phyloP scores from a whole-genome alignment of 2,329 filamentous ascomycete species.

The Ascosphaera apis region DNA sequence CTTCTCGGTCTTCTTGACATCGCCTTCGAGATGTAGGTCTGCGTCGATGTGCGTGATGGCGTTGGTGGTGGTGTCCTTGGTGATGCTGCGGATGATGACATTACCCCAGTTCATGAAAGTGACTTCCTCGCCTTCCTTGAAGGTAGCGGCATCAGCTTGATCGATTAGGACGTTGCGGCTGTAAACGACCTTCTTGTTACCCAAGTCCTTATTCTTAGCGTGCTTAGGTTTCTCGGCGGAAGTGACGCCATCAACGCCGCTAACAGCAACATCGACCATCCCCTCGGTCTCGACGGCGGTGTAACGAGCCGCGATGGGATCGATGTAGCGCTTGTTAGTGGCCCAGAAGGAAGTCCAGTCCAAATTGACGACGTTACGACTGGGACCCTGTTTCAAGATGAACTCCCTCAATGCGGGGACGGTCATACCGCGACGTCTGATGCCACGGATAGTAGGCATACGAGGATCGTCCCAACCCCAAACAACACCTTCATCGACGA shows the following conservation, averaged over 20 bases:
- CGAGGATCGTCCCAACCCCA: slow-evolving; percentile 30
- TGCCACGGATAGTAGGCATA: slow-evolving; percentile 28
- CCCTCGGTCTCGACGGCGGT: slow-evolving; percentile 11
- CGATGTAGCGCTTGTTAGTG: slow-evolving; percentile 51
- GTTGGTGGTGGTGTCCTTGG: slow-evolving; percentile 23
- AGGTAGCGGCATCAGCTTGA: slow-evolving; percentile 12
- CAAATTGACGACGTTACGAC: slow-evolving; percentile 18
- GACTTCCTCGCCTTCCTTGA: slow-evolving; percentile 13
- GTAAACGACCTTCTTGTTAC: slow-evolving; percentile 13
- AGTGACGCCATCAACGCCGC: slow-evolving; percentile 28
- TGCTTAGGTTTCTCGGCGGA: slow-evolving; percentile 20
- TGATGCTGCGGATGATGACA: slow-evolving; percentile 26
- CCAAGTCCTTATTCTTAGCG: slow-evolving; percentile 12
- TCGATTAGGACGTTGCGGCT: slow-evolving; percentile 11
- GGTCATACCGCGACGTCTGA: slow-evolving; percentile 18
- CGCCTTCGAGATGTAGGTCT: slow-evolving; percentile 75
- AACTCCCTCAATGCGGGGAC: slow-evolving; percentile 14
- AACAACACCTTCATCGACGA: slow-evolving; percentile 24
- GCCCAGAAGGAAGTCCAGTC: slow-evolving; percentile 20
- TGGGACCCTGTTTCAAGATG: slow-evolving; percentile 19
- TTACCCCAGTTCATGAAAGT: slow-evolving; percentile 46
- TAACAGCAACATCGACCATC: slow-evolving; percentile 20
- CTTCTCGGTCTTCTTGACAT: slow-evolving; percentile 89
- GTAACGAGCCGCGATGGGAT: slow-evolving; percentile 25
- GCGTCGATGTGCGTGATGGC: slow-evolving; percentile 49